Evolutionary conservation across 1,284 basidiomycete species (phyloP).

Genomic region (Pseudozyma thailandica): DNA sequence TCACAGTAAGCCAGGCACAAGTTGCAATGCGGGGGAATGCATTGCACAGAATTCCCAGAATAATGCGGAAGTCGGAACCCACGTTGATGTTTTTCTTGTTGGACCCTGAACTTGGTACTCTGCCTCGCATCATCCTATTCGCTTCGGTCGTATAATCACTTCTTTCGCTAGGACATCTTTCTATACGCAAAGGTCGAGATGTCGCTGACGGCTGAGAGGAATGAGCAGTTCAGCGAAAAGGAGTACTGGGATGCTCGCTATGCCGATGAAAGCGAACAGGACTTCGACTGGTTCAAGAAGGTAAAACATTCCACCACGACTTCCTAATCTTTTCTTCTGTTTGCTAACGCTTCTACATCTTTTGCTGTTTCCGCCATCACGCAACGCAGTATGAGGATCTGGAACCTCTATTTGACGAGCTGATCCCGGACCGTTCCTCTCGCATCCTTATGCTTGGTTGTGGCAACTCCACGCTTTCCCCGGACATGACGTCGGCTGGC

Average conservation of each 20-base stretch:
- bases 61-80: not conserved
- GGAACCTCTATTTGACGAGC: constrained; percentile 42
- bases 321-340: constrained; percentile 9
- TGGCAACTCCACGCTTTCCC: constrained; percentile 60
- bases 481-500: constrained; percentile 52
- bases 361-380: not conserved
- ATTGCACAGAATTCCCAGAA: not conserved
- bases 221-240: constrained; percentile 54
- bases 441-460: constrained; percentile 65
- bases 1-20: too few species aligned
- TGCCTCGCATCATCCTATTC: not conserved
- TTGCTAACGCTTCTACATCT: constrained; percentile 21
- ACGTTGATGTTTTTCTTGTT: not conserved
- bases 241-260: constrained; percentile 64
- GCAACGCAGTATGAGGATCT: constrained; percentile 7
- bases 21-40: not conserved
- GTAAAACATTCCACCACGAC: constrained; percentile 7
- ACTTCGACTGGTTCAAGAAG: constrained; percentile 64
- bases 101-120: constrained; percentile 2
- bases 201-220: constrained; percentile 42
- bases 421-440: constrained; percentile 38
- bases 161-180: not conserved
- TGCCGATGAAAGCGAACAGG: constrained; percentile 33
- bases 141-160: not conserved
- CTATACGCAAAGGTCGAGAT: constrained; percentile 2